Conservation (phyloP, 805 yeast species). For the Candida cerambycidarum region DNA sequence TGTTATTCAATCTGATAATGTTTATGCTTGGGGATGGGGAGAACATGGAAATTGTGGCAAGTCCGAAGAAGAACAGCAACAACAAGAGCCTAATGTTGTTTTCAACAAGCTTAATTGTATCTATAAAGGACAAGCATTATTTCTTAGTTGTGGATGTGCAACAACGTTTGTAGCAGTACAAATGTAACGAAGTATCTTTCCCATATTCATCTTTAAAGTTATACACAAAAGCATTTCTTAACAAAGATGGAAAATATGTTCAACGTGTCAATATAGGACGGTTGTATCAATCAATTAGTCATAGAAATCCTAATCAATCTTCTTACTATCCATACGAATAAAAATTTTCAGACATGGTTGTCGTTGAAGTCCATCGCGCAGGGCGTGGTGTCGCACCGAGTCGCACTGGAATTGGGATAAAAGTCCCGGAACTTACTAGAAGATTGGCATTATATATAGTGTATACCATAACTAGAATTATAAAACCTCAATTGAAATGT, state of each 20-base stretch:
- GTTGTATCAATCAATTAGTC: conserved; percentile 49
- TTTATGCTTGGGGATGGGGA: conserved; percentile 96
- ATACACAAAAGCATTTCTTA: conserved; percentile 36
- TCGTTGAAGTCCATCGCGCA: background rate
- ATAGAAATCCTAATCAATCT: conserved; percentile 8
- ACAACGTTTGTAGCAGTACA: conserved; percentile 54
- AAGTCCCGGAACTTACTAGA: background rate
- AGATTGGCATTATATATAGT: too few relatives aligned
- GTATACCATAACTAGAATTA: too few relatives aligned
- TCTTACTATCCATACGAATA: conserved; percentile 13
- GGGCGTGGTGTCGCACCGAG: background rate
- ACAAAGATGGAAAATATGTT: conserved; percentile 81
- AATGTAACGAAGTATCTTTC: conserved; percentile 73
- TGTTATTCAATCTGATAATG: conserved; percentile 38
- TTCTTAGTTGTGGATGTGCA: conserved; percentile 64
- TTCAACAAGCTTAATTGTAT: conserved; percentile 37
- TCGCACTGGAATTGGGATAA: too few relatives aligned
- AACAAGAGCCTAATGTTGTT: conserved; percentile 31
- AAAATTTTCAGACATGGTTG: conserved; percentile 3
- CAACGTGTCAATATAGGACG: conserved; percentile 64
- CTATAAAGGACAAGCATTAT: conserved; percentile 27
- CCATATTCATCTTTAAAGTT: conserved; percentile 66
- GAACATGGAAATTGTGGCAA: conserved; percentile 96
- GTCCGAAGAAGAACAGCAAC: conserved; percentile 4
- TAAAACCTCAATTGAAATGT: conserved; percentile 41